These are phyloP conservation scores for Chlamydomonas sp. DNA, from an alignment of 139 green algal species.

Conservation along the genomic window DNA sequence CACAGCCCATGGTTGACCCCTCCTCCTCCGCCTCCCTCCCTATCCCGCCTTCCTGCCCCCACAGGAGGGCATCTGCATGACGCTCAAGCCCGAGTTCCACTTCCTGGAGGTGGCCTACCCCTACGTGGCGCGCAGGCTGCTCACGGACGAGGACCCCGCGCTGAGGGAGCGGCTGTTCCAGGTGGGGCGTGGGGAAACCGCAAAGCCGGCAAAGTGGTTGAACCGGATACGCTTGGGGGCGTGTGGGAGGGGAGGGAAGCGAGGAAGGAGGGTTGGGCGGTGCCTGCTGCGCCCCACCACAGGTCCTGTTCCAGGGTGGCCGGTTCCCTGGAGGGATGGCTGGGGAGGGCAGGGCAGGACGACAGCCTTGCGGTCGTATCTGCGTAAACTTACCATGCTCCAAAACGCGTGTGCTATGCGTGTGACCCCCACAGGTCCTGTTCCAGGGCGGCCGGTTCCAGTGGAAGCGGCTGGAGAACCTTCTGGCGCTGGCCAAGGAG, in stretches of 20 bases:
- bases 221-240: background rate
- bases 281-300: background rate
- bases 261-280: background rate
- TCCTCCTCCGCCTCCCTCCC: background rate
- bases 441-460: conserved; percentile 93
- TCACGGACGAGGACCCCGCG: conserved; percentile 96
- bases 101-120: conserved; percentile 96
- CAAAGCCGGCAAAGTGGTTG: background rate
- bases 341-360: too few species aligned
- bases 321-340: too few species aligned
- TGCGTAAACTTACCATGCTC: background rate
- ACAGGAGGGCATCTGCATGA: conserved; percentile 99
- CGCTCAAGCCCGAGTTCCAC: conserved; percentile 94
- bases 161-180: conserved; percentile 94
- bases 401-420: background rate
- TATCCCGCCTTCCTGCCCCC: background rate
- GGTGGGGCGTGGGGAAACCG: conserved; percentile 47
- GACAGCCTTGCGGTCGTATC: too few species aligned
- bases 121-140: conserved; percentile 91
- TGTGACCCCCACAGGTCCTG: conserved; percentile 74
- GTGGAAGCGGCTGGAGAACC: conserved; percentile 96
- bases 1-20: too few species aligned
- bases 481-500: conserved; percentile 89
- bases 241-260: background rate
- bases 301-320: background rate